A percentile compares a stretch with the other conserved stretches of the same genome.
These are phyloP conservation scores for Calonectria pseudoreteaudii DNA, from an alignment of 2,329 filamentous ascomycete genomes.

Conservation along the genomic window DNA sequence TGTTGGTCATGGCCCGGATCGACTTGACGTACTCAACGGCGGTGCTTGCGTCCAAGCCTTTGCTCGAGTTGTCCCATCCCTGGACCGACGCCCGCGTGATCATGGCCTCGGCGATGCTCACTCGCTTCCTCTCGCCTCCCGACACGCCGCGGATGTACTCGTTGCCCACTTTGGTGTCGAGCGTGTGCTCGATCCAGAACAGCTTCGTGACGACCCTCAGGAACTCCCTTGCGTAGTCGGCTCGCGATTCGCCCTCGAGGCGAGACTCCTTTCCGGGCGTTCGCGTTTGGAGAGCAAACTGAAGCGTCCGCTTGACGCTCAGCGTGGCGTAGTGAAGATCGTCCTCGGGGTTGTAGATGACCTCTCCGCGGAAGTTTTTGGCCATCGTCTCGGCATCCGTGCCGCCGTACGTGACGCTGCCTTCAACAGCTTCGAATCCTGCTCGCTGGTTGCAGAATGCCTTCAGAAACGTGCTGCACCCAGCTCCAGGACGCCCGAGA, in stretches of 20 bases:
- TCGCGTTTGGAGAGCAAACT: conserved; percentile 74
- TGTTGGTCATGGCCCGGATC: conserved; percentile 73
- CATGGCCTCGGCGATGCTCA: conserved; percentile 78
- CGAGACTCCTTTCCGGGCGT: conserved; percentile 64
- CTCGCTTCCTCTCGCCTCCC: conserved; percentile 78
- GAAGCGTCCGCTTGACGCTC: conserved; percentile 73
- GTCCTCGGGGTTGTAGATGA: conserved; percentile 76
- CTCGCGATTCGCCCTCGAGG: conserved; percentile 69
- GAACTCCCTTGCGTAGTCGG: conserved; percentile 65
- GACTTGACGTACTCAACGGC: conserved; percentile 78
- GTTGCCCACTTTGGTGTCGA: conserved; percentile 77
- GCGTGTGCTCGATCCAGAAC: conserved; percentile 77
- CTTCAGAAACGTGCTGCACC: conserved; percentile 79
- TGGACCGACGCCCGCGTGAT: conserved; percentile 71
- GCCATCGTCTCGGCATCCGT: conserved; percentile 58
- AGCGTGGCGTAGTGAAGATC: conserved; percentile 78
- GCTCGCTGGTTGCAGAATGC: conserved; percentile 77
- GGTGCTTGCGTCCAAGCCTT: conserved; percentile 78
- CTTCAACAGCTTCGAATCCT: conserved; percentile 72
- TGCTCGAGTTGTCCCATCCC: conserved; percentile 80
- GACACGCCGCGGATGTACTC: conserved; percentile 73
- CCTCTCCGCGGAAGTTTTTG: conserved; percentile 68
- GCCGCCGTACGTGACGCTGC: conserved; percentile 73
- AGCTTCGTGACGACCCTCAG: conserved; percentile 74
- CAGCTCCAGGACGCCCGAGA: conserved; percentile 74